These are phyloP conservation scores for Sporothrix protearum DNA, from an alignment of 2,329 filamentous ascomycete species.

Conservation along the genomic window DNA sequence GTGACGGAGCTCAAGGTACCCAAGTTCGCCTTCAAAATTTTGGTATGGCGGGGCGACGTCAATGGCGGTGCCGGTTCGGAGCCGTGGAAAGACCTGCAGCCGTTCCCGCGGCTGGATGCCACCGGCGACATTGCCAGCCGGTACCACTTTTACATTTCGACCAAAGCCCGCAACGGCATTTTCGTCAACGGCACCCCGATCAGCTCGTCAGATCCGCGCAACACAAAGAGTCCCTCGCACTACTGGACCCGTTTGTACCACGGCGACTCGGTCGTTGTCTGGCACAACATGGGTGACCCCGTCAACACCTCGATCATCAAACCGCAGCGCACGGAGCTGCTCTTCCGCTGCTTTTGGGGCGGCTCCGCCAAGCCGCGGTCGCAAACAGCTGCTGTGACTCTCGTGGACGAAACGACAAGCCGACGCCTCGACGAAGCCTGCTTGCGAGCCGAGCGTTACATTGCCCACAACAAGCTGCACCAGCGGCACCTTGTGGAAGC, in stretches of 20 bases:
- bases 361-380: conserved; percentile 47
- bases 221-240: conserved; percentile 52
- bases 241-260: conserved; percentile 69
- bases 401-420: conserved; percentile 42
- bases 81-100: conserved; percentile 49
- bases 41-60: conserved; percentile 68
- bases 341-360: conserved; percentile 56
- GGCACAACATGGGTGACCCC: conserved; percentile 45
- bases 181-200: conserved; percentile 70
- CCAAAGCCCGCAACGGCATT: conserved; percentile 73
- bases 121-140: conserved; percentile 45
- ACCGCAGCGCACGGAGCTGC: conserved; percentile 39
- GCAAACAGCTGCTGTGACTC: conserved; percentile 27
- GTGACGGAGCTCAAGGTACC: conserved; percentile 67
- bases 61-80: conserved; percentile 63
- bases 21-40: conserved; percentile 74
- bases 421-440: conserved; percentile 49
- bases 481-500: conserved; percentile 44
- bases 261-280: conserved; percentile 74
- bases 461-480: conserved; percentile 41
- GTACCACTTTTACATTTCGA: conserved; percentile 71
- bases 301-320: conserved; percentile 22
- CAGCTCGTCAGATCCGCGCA: conserved; percentile 51
- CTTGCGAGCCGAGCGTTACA: conserved; percentile 43
- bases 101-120: conserved; percentile 51